Evolutionary conservation across 177 flowering plant genomes (phyloP).

Genomic region (Telopea speciosissima): DNA sequence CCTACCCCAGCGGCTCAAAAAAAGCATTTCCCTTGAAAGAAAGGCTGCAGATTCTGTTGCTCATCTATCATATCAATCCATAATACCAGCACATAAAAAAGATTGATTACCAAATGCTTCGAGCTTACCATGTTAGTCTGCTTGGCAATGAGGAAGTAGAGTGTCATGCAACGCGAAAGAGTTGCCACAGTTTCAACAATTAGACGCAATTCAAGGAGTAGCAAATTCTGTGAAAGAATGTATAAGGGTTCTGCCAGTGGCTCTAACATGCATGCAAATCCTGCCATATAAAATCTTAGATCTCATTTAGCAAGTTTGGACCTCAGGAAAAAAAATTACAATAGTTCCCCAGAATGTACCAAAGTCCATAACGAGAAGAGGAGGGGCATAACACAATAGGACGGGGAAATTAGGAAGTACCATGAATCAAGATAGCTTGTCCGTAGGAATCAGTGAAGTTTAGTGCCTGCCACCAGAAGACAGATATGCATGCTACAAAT

Average conservation of each 20-base stretch:
- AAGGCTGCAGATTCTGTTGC: background rate
- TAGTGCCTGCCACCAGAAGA: conserved; percentile 71
- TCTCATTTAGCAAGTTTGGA: background rate
- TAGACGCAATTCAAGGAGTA: conserved; percentile 63
- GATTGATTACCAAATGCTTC: background rate
- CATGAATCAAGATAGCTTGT: conserved; percentile 76
- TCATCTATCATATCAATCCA: background rate
- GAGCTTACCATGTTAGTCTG: conserved; percentile 45
- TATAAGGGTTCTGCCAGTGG: conserved; percentile 87
- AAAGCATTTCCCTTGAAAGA: too few relatives aligned
- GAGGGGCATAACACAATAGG: background rate
- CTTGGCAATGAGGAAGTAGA: conserved; percentile 56
- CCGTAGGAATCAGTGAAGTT: conserved; percentile 55
- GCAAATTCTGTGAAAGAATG: conserved; percentile 82
- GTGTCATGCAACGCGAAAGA: conserved; percentile 61
- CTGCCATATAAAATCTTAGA: conserved; percentile 34
- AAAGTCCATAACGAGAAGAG: background rate
- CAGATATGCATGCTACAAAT: conserved; percentile 37
- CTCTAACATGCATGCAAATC: conserved; percentile 86
- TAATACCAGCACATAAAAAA: background rate
- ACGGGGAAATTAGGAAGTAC: conserved; percentile 25
- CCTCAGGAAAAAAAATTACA: background rate
- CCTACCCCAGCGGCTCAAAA: too few relatives aligned
- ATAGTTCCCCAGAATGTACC: background rate
- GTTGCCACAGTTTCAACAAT: conserved; percentile 78